These are phyloP conservation scores for Perkinsus olseni DNA, from an alignment of 169 alveolate species.

Conservation along the genomic window DNA sequence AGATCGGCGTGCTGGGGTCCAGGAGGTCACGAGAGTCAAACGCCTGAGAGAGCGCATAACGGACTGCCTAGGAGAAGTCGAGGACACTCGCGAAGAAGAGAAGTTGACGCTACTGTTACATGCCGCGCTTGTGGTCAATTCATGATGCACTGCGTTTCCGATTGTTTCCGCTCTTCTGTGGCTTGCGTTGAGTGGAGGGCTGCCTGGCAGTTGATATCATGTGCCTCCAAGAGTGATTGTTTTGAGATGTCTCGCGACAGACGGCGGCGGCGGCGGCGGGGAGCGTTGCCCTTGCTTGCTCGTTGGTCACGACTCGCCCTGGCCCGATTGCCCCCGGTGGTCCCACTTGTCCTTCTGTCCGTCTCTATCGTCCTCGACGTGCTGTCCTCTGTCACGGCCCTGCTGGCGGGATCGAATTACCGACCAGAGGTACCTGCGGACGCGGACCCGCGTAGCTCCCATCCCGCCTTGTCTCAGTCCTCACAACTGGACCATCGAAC, in stretches of 20 bases:
- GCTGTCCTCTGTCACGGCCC: background rate
- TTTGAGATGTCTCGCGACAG: background rate
- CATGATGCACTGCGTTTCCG: background rate
- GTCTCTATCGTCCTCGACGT: background rate
- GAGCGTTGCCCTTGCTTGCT: background rate
- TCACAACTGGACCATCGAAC: no score
- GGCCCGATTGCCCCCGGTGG: background rate
- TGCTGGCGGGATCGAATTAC: background rate
- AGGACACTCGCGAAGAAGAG: background rate
- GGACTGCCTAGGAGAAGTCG: background rate
- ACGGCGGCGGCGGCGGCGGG: background rate
- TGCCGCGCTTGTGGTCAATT: background rate
- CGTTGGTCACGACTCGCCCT: background rate
- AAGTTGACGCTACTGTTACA: background rate
- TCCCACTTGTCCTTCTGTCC: background rate
- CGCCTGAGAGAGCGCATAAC: background rate
- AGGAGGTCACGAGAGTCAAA: background rate
- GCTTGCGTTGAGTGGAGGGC: background rate
- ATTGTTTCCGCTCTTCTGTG: background rate
- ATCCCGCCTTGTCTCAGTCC: no score
- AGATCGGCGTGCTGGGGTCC: background rate
- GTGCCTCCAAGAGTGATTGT: background rate
- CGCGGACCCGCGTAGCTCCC: no score
- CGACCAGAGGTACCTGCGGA: no score
- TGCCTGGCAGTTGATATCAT: background rate